Percentiles rank a stretch among this genome's conserved stretches.
Conservation (phyloP, 441 rosid species). For the Mallotus japonicus region DNA sequence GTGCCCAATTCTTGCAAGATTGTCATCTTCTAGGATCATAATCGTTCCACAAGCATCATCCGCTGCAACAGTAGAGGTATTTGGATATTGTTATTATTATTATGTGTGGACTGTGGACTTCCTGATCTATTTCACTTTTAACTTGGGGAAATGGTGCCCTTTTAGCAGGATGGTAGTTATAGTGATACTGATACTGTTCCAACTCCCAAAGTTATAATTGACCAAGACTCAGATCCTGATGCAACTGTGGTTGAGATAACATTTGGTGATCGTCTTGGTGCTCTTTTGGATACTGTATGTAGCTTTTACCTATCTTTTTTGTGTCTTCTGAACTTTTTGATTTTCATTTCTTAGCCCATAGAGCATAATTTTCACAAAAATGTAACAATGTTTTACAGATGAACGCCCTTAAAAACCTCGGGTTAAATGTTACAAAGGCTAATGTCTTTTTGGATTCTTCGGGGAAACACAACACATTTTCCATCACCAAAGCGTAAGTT, state of each 20-base stretch:
- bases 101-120: too few species aligned
- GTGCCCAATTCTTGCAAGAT: slow-evolving; percentile 38
- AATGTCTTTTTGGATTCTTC: slow-evolving; percentile 92
- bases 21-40: slow-evolving; percentile 37
- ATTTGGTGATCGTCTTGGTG: slow-evolving; percentile 97
- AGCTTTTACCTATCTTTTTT: neutral
- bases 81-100: slow-evolving; percentile 8
- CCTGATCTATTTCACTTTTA: too few species aligned
- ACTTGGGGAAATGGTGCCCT: slow-evolving; percentile 24
- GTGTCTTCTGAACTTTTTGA: slow-evolving; percentile 4
- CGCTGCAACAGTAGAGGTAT: slow-evolving; percentile 74
- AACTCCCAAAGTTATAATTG: slow-evolving; percentile 87
- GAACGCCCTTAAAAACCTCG: slow-evolving; percentile 88
- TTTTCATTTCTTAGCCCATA: neutral
- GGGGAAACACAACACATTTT: slow-evolving; percentile 89
- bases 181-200: slow-evolving; percentile 65
- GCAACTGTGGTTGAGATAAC: slow-evolving; percentile 87
- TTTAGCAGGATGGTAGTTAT: slow-evolving; percentile 55
- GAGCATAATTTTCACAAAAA: slow-evolving; percentile 15
- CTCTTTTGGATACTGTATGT: slow-evolving; percentile 85
- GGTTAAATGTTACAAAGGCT: slow-evolving; percentile 89
- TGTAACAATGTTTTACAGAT: slow-evolving; percentile 50
- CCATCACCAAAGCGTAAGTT: slow-evolving; percentile 83
- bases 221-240: slow-evolving; percentile 91
- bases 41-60: slow-evolving; percentile 51